Percentiles rank a stretch among this genome's conserved stretches.
Conservation (phyloP, 2,329 filamentous ascomycete genomes). For the Trichophyton mentagrophytes region DNA sequence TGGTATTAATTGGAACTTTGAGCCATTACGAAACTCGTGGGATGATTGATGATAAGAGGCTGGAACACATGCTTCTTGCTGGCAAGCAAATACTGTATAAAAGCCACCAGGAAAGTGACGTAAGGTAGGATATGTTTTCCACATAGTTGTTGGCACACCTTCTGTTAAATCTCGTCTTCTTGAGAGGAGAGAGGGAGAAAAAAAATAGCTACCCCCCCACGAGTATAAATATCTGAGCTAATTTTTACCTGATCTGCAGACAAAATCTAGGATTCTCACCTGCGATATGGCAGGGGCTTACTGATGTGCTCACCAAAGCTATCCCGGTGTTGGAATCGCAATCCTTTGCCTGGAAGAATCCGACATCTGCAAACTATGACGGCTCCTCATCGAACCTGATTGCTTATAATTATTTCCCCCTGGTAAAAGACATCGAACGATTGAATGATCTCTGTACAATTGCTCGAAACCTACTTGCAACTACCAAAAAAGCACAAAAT, state of each 20-base stretch:
- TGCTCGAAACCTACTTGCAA: slow-evolving; percentile 48
- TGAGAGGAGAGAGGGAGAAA: no score
- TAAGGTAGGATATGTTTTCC: slow-evolving; percentile 30
- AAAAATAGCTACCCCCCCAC: not conserved
- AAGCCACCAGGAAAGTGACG: slow-evolving; percentile 43
- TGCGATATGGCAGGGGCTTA: slow-evolving; percentile 48
- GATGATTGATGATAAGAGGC: slow-evolving; percentile 46
- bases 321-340: slow-evolving; percentile 49
- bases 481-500: slow-evolving; percentile 49
- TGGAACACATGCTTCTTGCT: slow-evolving; percentile 46
- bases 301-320: slow-evolving; percentile 45
- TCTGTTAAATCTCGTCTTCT: not conserved
- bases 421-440: slow-evolving; percentile 51
- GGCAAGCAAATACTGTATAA: slow-evolving; percentile 49
- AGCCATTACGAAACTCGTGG: slow-evolving; percentile 49
- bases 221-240: not conserved
- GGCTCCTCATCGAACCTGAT: slow-evolving; percentile 49
- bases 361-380: slow-evolving; percentile 44
- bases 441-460: slow-evolving; percentile 51
- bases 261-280: slow-evolving; percentile 45
- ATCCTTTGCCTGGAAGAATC: slow-evolving; percentile 49
- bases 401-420: slow-evolving; percentile 44
- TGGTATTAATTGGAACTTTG: slow-evolving; percentile 36
- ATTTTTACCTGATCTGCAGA: slow-evolving; percentile 21
- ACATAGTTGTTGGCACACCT: no score